Conservation (phyloP, 805 yeast genomes). For the Jamesozyma jinghongensis region DNA sequence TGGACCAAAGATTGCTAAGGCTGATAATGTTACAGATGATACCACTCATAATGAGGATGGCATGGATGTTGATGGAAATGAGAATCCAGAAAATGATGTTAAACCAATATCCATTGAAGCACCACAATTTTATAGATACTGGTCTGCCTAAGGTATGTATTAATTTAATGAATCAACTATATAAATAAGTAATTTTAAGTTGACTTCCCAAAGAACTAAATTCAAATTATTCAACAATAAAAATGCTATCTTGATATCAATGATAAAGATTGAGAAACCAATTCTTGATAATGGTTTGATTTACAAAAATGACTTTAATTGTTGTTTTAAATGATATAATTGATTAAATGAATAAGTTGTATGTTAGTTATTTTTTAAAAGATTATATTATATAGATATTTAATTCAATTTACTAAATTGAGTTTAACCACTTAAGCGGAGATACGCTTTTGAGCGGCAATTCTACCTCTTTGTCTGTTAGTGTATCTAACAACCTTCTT, state of each 20-base stretch:
- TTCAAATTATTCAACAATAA: too few species aligned
- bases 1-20: conserved; percentile 10
- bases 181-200: background rate
- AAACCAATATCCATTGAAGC: conserved; percentile 53
- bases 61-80: conserved; percentile 7
- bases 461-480: conserved; percentile 89
- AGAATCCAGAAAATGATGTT: conserved; percentile 30
- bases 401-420: conserved; percentile 1
- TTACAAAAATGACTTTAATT: background rate
- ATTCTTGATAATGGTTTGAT: too few species aligned
- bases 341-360: background rate
- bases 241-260: too few species aligned
- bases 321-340: background rate
- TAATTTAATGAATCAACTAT: background rate
- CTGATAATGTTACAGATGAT: background rate
- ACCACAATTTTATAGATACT: conserved; percentile 55
- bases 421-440: conserved; percentile 40
- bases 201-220: too few species aligned
- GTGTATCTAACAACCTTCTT: conserved; percentile 60
- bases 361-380: conserved; percentile 3
- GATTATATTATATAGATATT: conserved; percentile 5
- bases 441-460: conserved; percentile 80
- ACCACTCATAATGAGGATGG: background rate
- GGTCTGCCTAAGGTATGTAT: conserved; percentile 44
- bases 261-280: too few species aligned